Evolutionary conservation across 176 grass and related monocot species (phyloP), one percentile per base, ranked within the genome.

Genomic region (Cenchrus fungigraminus): DNA sequence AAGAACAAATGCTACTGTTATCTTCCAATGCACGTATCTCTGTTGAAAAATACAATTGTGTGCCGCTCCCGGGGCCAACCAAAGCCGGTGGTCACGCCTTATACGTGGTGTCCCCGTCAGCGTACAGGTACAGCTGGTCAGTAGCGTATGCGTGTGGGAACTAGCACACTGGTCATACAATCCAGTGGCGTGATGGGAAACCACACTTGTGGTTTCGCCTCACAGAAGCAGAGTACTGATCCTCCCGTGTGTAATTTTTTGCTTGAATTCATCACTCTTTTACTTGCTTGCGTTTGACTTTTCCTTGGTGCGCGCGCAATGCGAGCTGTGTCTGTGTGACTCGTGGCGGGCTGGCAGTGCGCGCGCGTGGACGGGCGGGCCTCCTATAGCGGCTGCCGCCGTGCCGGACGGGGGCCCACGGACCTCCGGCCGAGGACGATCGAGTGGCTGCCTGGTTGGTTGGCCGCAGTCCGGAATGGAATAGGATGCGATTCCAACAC

Each of bases 401-500:
- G 47, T 11, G 49, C 11, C 9, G 9, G 19, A 43, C 9, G 9
- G 19, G 68, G 70, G 70, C 69, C 69, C 69, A 72, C 45, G 45
- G 69, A 72, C 2, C 70, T 16, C 12, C n/a, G 68, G 68, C 42
- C 42, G 43, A 71, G 68, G 68, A 71, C 43, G 68, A 47, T 25
- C 43, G 68, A 71, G 17, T 22, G 68, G 44, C 16, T 43, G 67
- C 10, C 58, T 60, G 57, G 31, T 32, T 32, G 31, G 31, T 32
- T 32, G 31, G 31, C 8, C 2, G 44, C 20, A 13, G 40, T 61
- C n/a, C 46, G 68, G 44, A 71, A 71, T 52, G 70, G 70, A 73
- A 73, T 73, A 52, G 70, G 70, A 73, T 73, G 12, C 46, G 46
- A 73, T 73, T 73, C 69, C 69, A 72, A 50, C 45, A 40, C 37